Percentiles rank a stretch among this genome's conserved stretches.
Conservation (phyloP, 208 protist genomes). For the Herpetomonas muscarum region DNA sequence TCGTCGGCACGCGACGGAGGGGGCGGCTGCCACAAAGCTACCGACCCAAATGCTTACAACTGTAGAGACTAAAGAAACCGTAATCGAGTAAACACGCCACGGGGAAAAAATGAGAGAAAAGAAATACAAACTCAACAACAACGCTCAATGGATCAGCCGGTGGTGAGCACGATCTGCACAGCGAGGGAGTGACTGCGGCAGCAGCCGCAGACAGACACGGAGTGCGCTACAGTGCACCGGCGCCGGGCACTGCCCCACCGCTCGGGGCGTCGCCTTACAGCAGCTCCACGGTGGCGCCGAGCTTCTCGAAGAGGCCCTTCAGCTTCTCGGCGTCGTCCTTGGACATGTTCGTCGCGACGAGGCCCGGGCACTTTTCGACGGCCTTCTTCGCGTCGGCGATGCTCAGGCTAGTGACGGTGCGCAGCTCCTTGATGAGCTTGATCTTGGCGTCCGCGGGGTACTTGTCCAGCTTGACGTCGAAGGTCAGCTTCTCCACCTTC, state of each 20-base stretch:
- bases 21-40: too few species aligned
- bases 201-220: neutral
- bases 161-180: too few species aligned
- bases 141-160: too few species aligned
- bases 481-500: conserved; percentile 87
- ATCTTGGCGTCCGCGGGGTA: conserved; percentile 85
- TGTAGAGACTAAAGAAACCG: neutral
- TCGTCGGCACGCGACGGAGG: too few species aligned
- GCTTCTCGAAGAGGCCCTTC: conserved; percentile 83
- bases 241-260: neutral
- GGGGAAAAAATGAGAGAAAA: neutral
- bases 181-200: too few species aligned
- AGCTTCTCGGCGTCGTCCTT: conserved; percentile 89
- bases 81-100: neutral
- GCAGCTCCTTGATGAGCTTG: conserved; percentile 91
- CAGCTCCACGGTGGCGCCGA: conserved; percentile 85
- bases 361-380: conserved; percentile 86
- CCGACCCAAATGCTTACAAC: too few species aligned
- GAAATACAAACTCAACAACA: neutral
- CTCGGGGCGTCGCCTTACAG: too few species aligned
- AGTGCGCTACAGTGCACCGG: neutral
- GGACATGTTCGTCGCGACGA: conserved; percentile 83
- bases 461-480: conserved; percentile 86
- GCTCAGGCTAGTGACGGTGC: conserved; percentile 77
- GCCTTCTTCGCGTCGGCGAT: conserved; percentile 87